Conservation (phyloP, 129 eudicot genomes). For the Centaurea solstitialis region DNA sequence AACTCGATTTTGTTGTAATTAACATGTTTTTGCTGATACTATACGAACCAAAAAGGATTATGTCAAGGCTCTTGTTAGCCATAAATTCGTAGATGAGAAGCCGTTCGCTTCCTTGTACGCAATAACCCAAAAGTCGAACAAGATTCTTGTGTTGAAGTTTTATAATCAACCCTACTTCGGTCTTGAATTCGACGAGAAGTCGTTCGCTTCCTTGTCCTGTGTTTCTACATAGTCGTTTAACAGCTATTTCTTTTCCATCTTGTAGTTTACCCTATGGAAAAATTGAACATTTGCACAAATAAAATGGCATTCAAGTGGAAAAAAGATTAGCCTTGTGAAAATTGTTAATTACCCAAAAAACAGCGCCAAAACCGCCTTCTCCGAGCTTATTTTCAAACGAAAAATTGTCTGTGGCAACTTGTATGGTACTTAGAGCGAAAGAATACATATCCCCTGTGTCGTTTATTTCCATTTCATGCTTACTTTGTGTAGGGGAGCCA, state of each 20-base stretch:
- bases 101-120: slow-evolving; percentile 34
- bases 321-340: not conserved
- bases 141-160: slow-evolving; percentile 34
- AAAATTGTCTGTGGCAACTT: slow-evolving; percentile 29
- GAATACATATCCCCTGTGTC: not conserved
- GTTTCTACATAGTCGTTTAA: slow-evolving; percentile 31
- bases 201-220: not conserved
- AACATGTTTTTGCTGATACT: not conserved
- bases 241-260: slow-evolving; percentile 34
- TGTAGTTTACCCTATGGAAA: not conserved
- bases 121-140: slow-evolving; percentile 22
- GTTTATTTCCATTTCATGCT: not conserved
- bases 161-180: slow-evolving; percentile 32
- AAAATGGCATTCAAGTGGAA: not conserved
- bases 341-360: slow-evolving; percentile 23
- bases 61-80: slow-evolving; percentile 26
- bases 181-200: slow-evolving; percentile 34
- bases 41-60: slow-evolving; percentile 28
- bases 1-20: no score
- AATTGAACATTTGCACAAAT: not conserved
- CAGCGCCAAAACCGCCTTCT: slow-evolving; percentile 45
- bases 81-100: slow-evolving; percentile 45
- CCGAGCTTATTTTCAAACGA: slow-evolving; percentile 33
- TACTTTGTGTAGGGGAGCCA: not conserved
- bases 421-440: not conserved